Conservation (phyloP, 441 rosid genomes). For the Adansonia grandidieri region DNA sequence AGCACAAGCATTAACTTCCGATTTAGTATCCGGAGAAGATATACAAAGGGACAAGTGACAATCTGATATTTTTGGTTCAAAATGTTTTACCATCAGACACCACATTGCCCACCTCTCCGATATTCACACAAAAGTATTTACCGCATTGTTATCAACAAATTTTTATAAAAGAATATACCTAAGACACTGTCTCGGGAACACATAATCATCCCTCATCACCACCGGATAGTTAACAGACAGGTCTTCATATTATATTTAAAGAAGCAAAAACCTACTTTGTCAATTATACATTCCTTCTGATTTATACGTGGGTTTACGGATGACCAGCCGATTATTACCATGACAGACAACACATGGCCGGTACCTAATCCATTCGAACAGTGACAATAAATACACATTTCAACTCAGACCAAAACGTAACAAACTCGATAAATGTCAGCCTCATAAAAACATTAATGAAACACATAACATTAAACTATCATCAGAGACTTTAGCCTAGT, state of each 20-base stretch:
- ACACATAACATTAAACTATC: background rate
- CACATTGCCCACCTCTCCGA: conserved; percentile 47
- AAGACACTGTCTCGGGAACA: background rate
- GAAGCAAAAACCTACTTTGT: background rate
- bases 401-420: background rate
- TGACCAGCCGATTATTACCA: background rate
- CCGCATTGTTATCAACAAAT: background rate
- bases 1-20: conserved; percentile 71
- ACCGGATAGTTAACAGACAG: background rate
- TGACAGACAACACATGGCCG: too few species aligned
- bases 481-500: background rate
- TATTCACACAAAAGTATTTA: background rate
- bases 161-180: background rate
- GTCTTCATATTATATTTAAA: too few species aligned
- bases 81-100: conserved; percentile 37
- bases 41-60: conserved; percentile 34
- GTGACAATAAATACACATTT: background rate
- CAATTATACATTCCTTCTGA: background rate
- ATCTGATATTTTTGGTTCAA: conserved; percentile 36
- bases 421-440: background rate
- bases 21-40: conserved; percentile 47
- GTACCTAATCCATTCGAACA: background rate
- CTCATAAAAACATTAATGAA: background rate
- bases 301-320: background rate
- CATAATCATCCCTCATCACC: background rate